Evolutionary conservation across 352 stramenopile genomes (phyloP), one percentile per base, ranked within the genome.

Genomic region (Pythium phragmiticola): DNA sequence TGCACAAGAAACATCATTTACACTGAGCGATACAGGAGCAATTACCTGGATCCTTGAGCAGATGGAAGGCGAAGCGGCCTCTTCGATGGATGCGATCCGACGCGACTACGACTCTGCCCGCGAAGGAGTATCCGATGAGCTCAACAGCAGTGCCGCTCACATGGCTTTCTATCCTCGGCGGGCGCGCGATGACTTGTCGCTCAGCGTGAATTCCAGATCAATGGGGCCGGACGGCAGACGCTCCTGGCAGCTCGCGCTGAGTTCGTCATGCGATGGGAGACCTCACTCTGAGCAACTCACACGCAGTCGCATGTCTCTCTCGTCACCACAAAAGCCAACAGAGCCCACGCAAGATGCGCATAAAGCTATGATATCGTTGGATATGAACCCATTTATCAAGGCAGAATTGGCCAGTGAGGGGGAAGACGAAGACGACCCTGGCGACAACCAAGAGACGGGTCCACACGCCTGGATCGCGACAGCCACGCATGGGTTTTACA

Each of bases 11-110:
- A 80, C 80, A 0, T 16, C 69, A 39, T 62, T 68, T 75, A 21
- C 63, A 65, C 0, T 68, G 72, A 73, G 78, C 49, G 87, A 96
- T 68, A 90, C 81, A 30, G 74, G 70, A 19, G 88, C 89, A 7
- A 89, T 96, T 19, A 73, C 75, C 26, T 97, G 91, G 91, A 96
- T 97, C 50, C 82, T 97, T 8, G 87, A 97, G 53, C 75, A 90
- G 68, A 96, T 98, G 85, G 87, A 95, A 53, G 75, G 89, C 12
- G 83, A 94, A 19, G 66, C 60, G 2, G 41, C 36, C 0, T 33
- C 46, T 2, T 63, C 65, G 0, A 46, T 56, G 21, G 14, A 13
- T 23, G 23, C 11, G 9, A 39, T 50, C 6, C 45, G 11, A n/a
- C 9, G 13, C 3, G n/a, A 7, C 1, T 14, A 50, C 7, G 45